Evolutionary conservation across 768 basidiomycete species (phyloP).

Genomic region (Cantharellus cinnabarinus): DNA sequence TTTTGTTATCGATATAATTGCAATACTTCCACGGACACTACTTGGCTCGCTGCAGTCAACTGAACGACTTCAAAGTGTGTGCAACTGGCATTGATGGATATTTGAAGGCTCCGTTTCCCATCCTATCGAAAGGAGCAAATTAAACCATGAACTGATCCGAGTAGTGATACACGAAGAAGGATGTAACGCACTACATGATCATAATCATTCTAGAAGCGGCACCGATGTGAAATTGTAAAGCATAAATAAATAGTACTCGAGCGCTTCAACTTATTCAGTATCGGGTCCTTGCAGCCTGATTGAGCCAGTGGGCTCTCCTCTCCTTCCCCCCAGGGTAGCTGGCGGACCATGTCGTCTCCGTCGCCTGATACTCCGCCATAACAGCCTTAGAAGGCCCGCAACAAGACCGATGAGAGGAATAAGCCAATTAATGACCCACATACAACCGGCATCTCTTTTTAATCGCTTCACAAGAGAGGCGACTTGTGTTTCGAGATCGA

Average conservation of each 20-base stretch:
- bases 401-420: conserved; percentile 24
- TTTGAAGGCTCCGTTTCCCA: too few relatives aligned
- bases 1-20: too few relatives aligned
- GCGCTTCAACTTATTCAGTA: not conserved
- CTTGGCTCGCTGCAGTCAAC: too few relatives aligned
- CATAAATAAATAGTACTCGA: not conserved
- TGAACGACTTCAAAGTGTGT: too few relatives aligned
- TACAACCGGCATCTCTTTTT: conserved; percentile 19
- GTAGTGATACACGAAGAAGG: too few relatives aligned
- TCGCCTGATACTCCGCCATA: conserved; percentile 4
- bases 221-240: not conserved
- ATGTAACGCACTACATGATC: too few relatives aligned
- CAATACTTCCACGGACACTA: too few relatives aligned
- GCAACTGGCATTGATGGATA: too few relatives aligned
- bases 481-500: conserved; percentile 42
- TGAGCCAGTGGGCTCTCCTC: not conserved
- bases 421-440: conserved; percentile 26
- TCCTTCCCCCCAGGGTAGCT: not conserved
- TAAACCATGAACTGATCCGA: too few relatives aligned
- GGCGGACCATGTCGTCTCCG: not conserved
- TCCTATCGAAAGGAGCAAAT: too few relatives aligned
- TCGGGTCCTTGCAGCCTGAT: not conserved
- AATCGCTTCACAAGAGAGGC: conserved; percentile 25
- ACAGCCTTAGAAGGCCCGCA: conserved; percentile 6
- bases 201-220: too few relatives aligned